Base-by-base conservation (phyloP, 306 rosid genomes). In the Medicago truncatula region DNA sequence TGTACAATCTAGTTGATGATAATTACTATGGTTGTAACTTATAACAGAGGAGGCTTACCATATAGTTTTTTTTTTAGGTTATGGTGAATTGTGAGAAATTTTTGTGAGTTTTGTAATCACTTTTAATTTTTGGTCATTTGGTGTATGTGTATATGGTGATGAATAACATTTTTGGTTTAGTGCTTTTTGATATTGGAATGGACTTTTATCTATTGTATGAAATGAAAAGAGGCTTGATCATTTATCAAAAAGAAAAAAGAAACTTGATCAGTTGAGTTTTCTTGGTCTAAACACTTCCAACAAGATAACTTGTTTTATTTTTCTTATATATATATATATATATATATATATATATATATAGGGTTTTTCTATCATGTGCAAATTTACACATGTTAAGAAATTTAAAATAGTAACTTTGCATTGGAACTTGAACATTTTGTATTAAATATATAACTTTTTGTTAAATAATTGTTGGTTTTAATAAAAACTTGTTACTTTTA, bases 51-150 rank as follows among this genome's bases (percentile, higher is more conserved):
- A 67, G 54, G 14, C 63, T 73, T 50, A 68, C 16, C 14, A 20
- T 25, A 60, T 70, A 70, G 73, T 5, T 40, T 71, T 40, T 71
- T 7, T 56, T 67, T 75, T 57, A 71, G 81, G 21, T 70, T 64
- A 79, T 65, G 71, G 47, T 81, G 71, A 75, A 49, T 61, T 79
- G 17, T 61, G 77, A 34, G 53, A 12, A 34, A 56, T 77, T 59
- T 59, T 18, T 68, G 8, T 74, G 18, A 59, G 41, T 73, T 74
- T 79, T 83, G 75, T 69, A 74, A 67, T 83, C 66, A 61, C 73
- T 73, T 28, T 58, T 8, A 2, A 25, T 12, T n/a, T 0, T 1
- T 13, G 46, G 23, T 38, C 10, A 50, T 10, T 1, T 12, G n/a
- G 43, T 47, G 14, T 60, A 75, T 74, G 60, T 74, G 52, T 28